Evolutionary conservation across 441 rosid species (phyloP).

Genomic region (Euphorbia corollata): DNA sequence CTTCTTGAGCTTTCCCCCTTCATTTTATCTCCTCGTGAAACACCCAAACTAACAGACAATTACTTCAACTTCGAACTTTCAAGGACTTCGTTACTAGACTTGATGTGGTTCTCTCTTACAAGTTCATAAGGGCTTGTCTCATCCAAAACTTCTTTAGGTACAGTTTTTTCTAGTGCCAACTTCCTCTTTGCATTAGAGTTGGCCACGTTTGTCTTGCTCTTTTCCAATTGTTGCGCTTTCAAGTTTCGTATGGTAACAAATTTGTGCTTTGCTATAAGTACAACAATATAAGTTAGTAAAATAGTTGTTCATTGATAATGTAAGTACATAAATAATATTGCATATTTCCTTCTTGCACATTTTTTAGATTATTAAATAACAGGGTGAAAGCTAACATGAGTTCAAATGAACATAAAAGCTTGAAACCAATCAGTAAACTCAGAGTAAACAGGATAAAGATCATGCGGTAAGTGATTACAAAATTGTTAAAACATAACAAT

Average conservation of each 20-base stretch:
- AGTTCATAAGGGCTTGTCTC: neutral
- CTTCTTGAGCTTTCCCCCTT: neutral
- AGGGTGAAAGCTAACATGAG: too few relatives aligned
- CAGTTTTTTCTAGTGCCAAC: too few relatives aligned
- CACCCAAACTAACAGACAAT: neutral
- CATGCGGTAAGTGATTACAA: too few relatives aligned
- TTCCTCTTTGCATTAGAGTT: too few relatives aligned
- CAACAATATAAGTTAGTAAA: neutral
- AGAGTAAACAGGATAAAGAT: too few relatives aligned
- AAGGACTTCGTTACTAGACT: neutral
- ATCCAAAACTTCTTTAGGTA: neutral
- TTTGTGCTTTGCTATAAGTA: neutral
- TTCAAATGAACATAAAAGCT: too few relatives aligned
- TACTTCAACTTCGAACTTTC: neutral
- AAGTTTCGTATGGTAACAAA: neutral
- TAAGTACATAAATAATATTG: too few relatives aligned
- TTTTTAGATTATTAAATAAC: too few relatives aligned
- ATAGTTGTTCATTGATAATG: too few relatives aligned
- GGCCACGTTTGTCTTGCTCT: neutral
- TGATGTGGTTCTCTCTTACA: neutral
- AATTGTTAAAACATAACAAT: slow-evolving; percentile 13
- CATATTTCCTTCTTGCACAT: too few relatives aligned
- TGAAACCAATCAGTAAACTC: too few relatives aligned
- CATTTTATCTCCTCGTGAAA: neutral
- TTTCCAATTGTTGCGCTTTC: neutral